phyloP scores from a whole-genome alignment of 306 rosid species.

The Medicago ruthenica region DNA sequence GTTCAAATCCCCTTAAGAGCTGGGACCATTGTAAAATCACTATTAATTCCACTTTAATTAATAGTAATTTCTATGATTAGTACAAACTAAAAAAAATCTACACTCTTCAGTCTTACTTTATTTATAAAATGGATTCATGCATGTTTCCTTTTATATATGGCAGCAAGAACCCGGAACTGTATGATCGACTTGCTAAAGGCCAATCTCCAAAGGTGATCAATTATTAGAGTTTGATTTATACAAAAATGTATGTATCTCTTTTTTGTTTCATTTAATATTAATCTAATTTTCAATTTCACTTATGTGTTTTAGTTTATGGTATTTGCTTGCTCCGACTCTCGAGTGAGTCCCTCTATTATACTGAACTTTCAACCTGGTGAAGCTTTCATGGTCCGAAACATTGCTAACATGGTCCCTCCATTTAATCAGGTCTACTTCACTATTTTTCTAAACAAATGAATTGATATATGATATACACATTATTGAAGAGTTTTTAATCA shows the following conservation, averaged over 20 bases:
- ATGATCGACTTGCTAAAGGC: conserved; percentile 38
- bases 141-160: neutral
- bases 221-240: neutral
- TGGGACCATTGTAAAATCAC: too few species aligned
- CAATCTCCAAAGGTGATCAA: conserved; percentile 63
- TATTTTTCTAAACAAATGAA: neutral
- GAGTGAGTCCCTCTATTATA: conserved; percentile 66
- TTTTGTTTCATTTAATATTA: neutral
- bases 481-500: conserved; percentile 1
- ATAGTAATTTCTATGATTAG: too few species aligned
- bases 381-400: conserved; percentile 70
- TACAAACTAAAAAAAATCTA: too few species aligned
- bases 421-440: conserved; percentile 59
- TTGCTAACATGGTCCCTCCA: conserved; percentile 71
- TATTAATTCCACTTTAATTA: too few species aligned
- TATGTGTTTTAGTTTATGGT: conserved; percentile 56
- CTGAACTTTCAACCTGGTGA: conserved; percentile 72
- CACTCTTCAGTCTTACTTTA: too few species aligned
- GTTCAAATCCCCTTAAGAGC: too few species aligned
- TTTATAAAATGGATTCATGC: too few species aligned
- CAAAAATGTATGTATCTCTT: neutral
- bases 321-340: conserved; percentile 79
- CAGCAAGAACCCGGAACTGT: conserved; percentile 50
- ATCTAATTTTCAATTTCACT: neutral
- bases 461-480: neutral